phyloP scores from a whole-genome alignment of 306 rosid genomes.

The Pterocarpus santalinus region DNA sequence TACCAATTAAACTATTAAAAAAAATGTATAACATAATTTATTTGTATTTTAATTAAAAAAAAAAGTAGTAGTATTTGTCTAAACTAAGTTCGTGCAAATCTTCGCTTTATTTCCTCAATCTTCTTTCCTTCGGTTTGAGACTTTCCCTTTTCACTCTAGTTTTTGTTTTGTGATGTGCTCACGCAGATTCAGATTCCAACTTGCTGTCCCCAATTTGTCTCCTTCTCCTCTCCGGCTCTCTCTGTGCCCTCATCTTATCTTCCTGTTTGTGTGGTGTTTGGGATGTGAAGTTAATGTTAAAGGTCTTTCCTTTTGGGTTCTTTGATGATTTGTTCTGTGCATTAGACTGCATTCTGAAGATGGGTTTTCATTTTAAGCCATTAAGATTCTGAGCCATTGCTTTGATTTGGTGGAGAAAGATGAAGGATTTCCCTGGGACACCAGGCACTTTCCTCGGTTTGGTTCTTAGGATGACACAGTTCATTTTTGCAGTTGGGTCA shows the following conservation, averaged over 20 bases:
- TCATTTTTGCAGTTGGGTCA: constrained; percentile 75
- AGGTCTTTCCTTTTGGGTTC: constrained; percentile 22
- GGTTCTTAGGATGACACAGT: constrained; percentile 76
- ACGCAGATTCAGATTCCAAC: constrained; percentile 14
- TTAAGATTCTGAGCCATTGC: constrained; percentile 38
- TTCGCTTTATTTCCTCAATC: neutral
- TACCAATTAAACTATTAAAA: too few relatives aligned
- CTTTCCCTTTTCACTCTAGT: neutral
- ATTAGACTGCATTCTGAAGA: constrained; percentile 38
- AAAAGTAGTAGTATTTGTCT: too few relatives aligned
- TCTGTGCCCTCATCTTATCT: constrained; percentile 6
- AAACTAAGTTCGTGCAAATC: neutral
- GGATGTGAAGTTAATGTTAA: constrained; percentile 12
- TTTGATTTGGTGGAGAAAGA: constrained; percentile 46
- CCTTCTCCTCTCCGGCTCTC: neutral
- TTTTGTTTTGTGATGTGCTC: constrained; percentile 6
- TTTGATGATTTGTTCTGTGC: constrained; percentile 1
- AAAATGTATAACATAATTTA: too few relatives aligned
- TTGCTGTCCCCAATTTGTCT: constrained; percentile 26
- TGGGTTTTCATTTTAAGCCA: constrained; percentile 38
- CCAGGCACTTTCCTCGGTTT: constrained; percentile 86
- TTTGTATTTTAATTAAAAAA: too few relatives aligned
- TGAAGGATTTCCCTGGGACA: constrained; percentile 85
- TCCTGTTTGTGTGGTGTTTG: constrained; percentile 3
- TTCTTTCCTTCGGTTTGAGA: neutral